These are phyloP conservation scores for Candida quercuum DNA, from an alignment of 805 yeast genomes.

Conservation along the genomic window DNA sequence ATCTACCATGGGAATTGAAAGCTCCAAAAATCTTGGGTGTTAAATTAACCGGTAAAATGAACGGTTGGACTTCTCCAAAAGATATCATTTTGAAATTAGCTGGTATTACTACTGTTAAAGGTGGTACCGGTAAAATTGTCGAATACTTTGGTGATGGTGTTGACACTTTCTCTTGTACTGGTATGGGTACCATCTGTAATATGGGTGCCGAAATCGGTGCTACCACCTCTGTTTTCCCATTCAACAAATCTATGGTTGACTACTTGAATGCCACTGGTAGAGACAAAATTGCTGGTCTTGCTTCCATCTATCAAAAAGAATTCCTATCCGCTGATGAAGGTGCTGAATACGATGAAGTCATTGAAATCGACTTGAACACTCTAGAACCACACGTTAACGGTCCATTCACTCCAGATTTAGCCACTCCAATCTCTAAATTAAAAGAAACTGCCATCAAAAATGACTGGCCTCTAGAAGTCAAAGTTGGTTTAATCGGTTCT, in stretches of 20 bases:
- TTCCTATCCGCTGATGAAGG: conserved; percentile 85
- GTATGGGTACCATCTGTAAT: conserved; percentile 99
- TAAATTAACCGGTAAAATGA: conserved; percentile 84
- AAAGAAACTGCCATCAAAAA: conserved; percentile 77
- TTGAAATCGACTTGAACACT: conserved; percentile 83
- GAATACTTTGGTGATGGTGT: conserved; percentile 98
- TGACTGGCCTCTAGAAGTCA: conserved; percentile 89
- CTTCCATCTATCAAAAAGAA: conserved; percentile 57
- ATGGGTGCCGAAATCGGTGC: conserved; percentile 99
- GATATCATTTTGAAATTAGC: conserved; percentile 91
- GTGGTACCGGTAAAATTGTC: conserved; percentile 96
- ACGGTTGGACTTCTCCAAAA: conserved; percentile 97
- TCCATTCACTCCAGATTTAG: conserved; percentile 97
- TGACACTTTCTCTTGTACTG: conserved; percentile 87
- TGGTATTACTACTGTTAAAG: conserved; percentile 92
- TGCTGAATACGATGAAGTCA: conserved; percentile 87
- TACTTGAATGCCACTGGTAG: conserved; percentile 87
- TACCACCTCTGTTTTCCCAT: conserved; percentile 96
- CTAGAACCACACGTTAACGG: conserved; percentile 97
- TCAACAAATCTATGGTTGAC: conserved; percentile 82
- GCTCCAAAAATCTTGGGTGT: conserved; percentile 96
- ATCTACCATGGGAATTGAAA: conserved; percentile 94
- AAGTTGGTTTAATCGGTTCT: conserved; percentile 95
- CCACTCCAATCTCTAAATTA: conserved; percentile 88
- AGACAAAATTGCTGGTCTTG: conserved; percentile 78